Evolutionary conservation across 768 basidiomycete genomes (phyloP).

Genomic region (Pulveroboletus sp.): DNA sequence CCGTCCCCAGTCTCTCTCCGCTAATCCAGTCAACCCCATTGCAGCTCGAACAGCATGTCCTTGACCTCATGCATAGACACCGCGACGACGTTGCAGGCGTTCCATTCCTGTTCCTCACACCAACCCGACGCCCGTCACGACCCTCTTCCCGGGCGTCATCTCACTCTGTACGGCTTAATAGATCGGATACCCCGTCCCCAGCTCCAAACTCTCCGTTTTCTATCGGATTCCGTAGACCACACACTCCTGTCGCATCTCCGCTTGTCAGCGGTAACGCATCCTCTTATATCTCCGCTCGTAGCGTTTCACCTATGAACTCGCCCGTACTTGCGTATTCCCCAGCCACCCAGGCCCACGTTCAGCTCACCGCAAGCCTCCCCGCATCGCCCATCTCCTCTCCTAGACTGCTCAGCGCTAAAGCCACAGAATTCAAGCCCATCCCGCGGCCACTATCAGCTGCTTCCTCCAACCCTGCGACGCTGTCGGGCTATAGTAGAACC

Average conservation of each 20-base stretch:
- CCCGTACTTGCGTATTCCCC: slow-evolving; percentile 58
- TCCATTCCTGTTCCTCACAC: slow-evolving; percentile 78
- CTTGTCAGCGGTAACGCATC: slow-evolving; percentile 51
- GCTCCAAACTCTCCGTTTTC: slow-evolving; percentile 75
- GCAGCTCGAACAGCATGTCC: slow-evolving; percentile 81
- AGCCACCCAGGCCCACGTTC: slow-evolving; percentile 49
- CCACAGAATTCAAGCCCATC: slow-evolving; percentile 83
- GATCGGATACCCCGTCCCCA: slow-evolving; percentile 74
- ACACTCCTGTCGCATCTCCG: slow-evolving; percentile 75
- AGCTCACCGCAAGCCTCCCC: slow-evolving; percentile 77
- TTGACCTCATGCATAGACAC: slow-evolving; percentile 96
- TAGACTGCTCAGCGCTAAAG: slow-evolving; percentile 83
- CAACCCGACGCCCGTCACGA: slow-evolving; percentile 73
- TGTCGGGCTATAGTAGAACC: slow-evolving; percentile 45
- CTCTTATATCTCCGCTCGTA: slow-evolving; percentile 54
- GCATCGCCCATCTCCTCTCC: slow-evolving; percentile 84
- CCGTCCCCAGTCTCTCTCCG: slow-evolving; percentile 4
- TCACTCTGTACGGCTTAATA: slow-evolving; percentile 59
- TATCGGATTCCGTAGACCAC: slow-evolving; percentile 69
- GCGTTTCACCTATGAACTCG: slow-evolving; percentile 57
- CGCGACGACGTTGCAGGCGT: slow-evolving; percentile 80
- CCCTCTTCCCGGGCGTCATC: slow-evolving; percentile 77
- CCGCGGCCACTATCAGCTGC: slow-evolving; percentile 72
- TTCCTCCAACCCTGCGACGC: slow-evolving; percentile 50
- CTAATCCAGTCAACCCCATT: slow-evolving; percentile 18